Conservation (phyloP, 768 basidiomycete species). For the Termitomyces sp. region DNA sequence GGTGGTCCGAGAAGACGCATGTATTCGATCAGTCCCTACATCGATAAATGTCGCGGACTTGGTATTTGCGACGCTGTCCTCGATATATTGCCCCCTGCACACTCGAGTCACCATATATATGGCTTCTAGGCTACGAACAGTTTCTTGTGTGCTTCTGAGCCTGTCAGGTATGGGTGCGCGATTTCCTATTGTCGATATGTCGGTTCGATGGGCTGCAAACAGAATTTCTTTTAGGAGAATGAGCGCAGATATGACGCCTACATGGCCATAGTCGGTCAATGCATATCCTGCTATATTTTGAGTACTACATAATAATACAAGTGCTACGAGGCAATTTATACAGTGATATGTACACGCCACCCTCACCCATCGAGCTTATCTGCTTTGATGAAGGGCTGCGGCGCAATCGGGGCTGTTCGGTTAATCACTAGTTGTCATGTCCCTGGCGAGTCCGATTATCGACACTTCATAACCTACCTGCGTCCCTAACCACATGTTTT, state of each 20-base stretch:
- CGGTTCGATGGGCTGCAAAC: neutral
- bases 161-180: neutral
- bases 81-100: conserved; percentile 2
- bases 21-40: conserved; percentile 14
- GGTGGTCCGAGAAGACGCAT: conserved; percentile 10
- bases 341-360: neutral
- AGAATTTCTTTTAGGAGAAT: too few relatives aligned
- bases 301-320: neutral
- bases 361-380: too few relatives aligned
- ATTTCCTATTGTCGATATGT: neutral
- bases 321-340: neutral
- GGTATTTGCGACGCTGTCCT: neutral
- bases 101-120: neutral
- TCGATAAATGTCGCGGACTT: conserved; percentile 9
- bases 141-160: neutral
- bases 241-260: neutral
- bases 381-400: neutral
- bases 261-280: neutral
- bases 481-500: neutral
- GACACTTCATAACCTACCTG: neutral
- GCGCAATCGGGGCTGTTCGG: neutral
- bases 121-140: neutral
- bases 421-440: neutral
- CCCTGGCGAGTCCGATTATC: neutral
- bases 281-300: neutral